phyloP scores from a whole-genome alignment of 2,329 filamentous ascomycete genomes.

The Canariomyces notabilis region DNA sequence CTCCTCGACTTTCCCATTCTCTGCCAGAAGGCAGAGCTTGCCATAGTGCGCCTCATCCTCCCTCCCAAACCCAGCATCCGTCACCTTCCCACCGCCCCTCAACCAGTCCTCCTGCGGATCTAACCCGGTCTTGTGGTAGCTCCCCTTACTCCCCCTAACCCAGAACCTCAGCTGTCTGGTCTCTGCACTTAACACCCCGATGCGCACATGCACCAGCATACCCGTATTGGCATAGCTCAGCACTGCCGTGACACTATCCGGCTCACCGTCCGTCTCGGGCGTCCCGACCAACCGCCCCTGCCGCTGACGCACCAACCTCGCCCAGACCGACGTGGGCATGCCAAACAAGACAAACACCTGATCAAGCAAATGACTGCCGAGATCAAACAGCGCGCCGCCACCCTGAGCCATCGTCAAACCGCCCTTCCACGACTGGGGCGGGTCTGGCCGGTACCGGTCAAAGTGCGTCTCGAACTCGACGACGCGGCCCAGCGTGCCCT shows the following conservation, averaged over 20 bases:
- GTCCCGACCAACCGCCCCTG: constrained; percentile 35
- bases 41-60: constrained; percentile 57
- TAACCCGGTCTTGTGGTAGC: constrained; percentile 65
- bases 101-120: constrained; percentile 75
- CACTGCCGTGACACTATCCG: constrained; percentile 58
- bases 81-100: constrained; percentile 55
- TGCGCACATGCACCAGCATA: constrained; percentile 63
- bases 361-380: constrained; percentile 72
- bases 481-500: constrained; percentile 61
- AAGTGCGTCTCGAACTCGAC: constrained; percentile 78
- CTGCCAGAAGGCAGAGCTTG: constrained; percentile 50
- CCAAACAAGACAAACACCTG: constrained; percentile 69
- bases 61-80: constrained; percentile 58
- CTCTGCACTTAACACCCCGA: constrained; percentile 64
- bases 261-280: constrained; percentile 40
- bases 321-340: constrained; percentile 61
- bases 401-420: constrained; percentile 53
- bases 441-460: constrained; percentile 62
- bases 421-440: constrained; percentile 60
- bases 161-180: constrained; percentile 68
- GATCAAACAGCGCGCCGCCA: constrained; percentile 65
- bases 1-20: constrained; percentile 46
- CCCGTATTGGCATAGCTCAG: constrained; percentile 59
- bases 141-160: constrained; percentile 69
- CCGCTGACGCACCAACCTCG: constrained; percentile 62